Base-by-base conservation (phyloP, 805 yeast species). In the Candida ponderosae region DNA sequence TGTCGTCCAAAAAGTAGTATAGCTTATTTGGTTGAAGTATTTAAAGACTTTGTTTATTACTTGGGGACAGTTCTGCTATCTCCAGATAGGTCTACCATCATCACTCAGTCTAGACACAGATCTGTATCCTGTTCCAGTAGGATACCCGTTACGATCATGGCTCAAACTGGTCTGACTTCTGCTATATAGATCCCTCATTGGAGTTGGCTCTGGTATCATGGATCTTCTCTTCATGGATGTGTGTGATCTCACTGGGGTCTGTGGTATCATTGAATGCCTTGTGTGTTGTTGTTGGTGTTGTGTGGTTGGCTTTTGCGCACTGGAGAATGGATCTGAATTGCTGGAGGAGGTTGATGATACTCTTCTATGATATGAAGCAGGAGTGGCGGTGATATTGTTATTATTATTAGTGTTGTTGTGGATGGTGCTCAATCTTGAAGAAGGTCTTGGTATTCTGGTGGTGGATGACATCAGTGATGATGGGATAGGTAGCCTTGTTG, bases 171-270 rank as follows among this genome's bases (percentile, higher is more conserved):
- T 11, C 6, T 19, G 14, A 20, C 34, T 18, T 17, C 34, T 18
- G 9, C 15, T 16, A 13, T 21, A 13, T 3, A 32, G 28, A 18
- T 51, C 52, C 18, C 42, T 43, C 14, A 53, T 35, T 3, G 57
- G 57, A 3, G 57, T 50, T 7, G 56, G 57, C 18, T 51, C 54
- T 31, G 53, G 56, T 14, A 53, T 14, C 34, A 47, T 27, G 4
- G 56, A 51, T 18, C 34, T 38, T n/a, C 50, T 27, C 15, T 31
- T 34, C 3, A 28, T 14, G 3, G 34, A 16, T 6, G 32, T 11
- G 2, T n/a, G 14, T 10, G 29, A 18, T 35, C 48, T 40, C 8
- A 44, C 32, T 6, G 56, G 56, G 0, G 54, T 51, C 23, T 48
- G 46, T n/a, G 50, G 53, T 5, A 49, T 36, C 42, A 48, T 38